phyloP scores from a whole-genome alignment of 2,329 filamentous ascomycete species.

The Fusarium metavorans region DNA sequence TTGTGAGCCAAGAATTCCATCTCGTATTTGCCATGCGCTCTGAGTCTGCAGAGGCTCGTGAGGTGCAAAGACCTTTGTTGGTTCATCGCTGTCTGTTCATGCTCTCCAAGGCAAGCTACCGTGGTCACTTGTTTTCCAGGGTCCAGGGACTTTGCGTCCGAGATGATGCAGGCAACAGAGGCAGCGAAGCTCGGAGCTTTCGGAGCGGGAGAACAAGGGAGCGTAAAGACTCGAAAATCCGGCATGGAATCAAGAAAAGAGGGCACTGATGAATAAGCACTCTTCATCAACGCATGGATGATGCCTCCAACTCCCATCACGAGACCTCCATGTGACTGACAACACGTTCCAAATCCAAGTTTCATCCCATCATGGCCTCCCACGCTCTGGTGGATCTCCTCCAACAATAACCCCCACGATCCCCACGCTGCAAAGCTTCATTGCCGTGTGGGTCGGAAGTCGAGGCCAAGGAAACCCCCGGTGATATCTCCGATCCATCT shows the following conservation, averaged over 20 bases:
- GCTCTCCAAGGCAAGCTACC: not conserved
- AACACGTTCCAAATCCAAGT: slow-evolving; percentile 12
- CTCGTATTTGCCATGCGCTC: not conserved
- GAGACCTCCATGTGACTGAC: slow-evolving; percentile 26
- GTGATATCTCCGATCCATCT: not conserved
- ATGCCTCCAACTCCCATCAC: slow-evolving; percentile 20
- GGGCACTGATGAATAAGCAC: not conserved
- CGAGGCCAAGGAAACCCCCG: not conserved
- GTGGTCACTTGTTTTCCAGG: not conserved
- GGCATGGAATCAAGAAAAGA: slow-evolving; percentile 1
- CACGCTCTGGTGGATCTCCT: slow-evolving; percentile 28
- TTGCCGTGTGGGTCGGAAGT: slow-evolving; percentile 30
- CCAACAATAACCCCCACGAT: slow-evolving; percentile 33
- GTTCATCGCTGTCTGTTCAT: not conserved
- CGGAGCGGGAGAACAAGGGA: not conserved
- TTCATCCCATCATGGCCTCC: slow-evolving; percentile 15
- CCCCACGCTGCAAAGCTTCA: slow-evolving; percentile 37
- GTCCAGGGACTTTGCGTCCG: not conserved
- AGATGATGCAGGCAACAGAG: not conserved
- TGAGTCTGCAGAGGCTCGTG: not conserved
- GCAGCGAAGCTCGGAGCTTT: not conserved
- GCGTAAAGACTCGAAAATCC: not conserved
- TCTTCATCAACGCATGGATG: not conserved
- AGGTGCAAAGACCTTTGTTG: not conserved
- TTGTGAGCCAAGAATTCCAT: not conserved